A percentile compares a stretch with the other conserved stretches of the same genome.
These are phyloP conservation scores for Hypoxylon sp. DNA, from an alignment of 2,329 filamentous ascomycete genomes.

Conservation along the genomic window DNA sequence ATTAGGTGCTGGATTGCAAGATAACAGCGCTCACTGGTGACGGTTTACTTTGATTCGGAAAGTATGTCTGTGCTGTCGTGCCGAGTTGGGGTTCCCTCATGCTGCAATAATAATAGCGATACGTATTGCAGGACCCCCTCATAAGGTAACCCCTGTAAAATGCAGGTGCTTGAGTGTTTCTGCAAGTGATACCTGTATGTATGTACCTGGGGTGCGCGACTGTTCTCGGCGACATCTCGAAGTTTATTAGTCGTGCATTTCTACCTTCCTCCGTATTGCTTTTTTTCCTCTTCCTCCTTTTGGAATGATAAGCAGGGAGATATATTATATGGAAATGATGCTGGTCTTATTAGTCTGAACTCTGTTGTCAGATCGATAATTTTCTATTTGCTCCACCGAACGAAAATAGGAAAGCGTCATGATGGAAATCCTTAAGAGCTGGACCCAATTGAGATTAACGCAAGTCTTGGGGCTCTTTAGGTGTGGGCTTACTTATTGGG, in stretches of 20 bases:
- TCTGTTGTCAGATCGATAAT: constrained; percentile 31
- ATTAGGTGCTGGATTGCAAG: constrained; percentile 38
- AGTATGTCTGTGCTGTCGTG: constrained; percentile 36
- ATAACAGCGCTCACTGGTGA: constrained; percentile 32
- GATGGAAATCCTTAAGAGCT: constrained; percentile 32
- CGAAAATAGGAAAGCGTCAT: constrained; percentile 27
- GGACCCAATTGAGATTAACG: constrained; percentile 37
- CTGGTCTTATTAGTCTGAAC: constrained; percentile 34
- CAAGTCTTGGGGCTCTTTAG: constrained; percentile 19
- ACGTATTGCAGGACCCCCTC: constrained; percentile 15
- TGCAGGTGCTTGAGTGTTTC: constrained; percentile 24
- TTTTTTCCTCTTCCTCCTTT: neutral
- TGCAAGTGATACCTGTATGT: constrained; percentile 33
- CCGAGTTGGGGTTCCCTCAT: constrained; percentile 13
- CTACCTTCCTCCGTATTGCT: constrained; percentile 11
- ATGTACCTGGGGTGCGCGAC: constrained; percentile 1
- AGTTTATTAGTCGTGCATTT: constrained; percentile 24
- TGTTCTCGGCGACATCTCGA: constrained; percentile 1
- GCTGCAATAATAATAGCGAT: constrained; percentile 23
- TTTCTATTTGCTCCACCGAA: constrained; percentile 33
- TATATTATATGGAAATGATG: constrained; percentile 16
- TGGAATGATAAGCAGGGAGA: constrained; percentile 1
- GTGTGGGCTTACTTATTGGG: constrained; percentile 9
- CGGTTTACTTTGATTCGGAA: constrained; percentile 36
- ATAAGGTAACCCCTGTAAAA: constrained; percentile 12